Evolutionary conservation across 2,329 filamentous ascomycete genomes (phyloP).

Genomic region (Fusarium anthophilum): DNA sequence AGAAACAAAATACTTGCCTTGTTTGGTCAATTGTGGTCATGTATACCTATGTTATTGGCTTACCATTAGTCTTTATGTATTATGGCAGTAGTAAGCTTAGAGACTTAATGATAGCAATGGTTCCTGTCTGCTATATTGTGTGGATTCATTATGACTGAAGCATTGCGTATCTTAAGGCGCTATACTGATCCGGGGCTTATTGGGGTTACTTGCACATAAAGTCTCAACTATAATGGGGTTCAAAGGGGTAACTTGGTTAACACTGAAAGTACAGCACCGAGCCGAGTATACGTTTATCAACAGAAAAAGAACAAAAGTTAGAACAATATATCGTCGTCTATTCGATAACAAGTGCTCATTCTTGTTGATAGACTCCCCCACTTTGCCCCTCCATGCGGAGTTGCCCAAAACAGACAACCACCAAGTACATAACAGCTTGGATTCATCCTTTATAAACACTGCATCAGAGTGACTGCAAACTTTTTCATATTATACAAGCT

Average conservation of each 20-base stretch:
- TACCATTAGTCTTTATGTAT: neutral
- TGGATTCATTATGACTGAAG: neutral
- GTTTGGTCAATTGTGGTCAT: neutral
- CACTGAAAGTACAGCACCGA: no score
- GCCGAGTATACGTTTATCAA: neutral
- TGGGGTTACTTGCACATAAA: no score
- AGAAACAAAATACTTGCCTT: neutral
- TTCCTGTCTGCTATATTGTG: neutral
- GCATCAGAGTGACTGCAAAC: neutral
- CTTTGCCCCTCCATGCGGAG: constrained; percentile 36
- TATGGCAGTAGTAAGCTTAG: neutral
- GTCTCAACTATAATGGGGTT: neutral
- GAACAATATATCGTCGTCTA: neutral
- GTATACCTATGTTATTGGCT: neutral
- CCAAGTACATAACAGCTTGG: neutral
- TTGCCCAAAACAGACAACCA: constrained; percentile 36
- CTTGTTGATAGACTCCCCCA: constrained; percentile 6
- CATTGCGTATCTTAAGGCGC: no score
- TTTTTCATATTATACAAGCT: neutral
- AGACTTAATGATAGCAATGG: fast-evolving
- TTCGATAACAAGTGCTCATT: neutral
- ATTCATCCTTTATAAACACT: constrained; percentile 3
- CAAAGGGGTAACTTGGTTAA: neutral
- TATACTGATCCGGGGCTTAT: fast-evolving
- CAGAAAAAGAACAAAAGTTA: neutral